Evolutionary conservation across 345 rosid genomes (phyloP).

Genomic region (Populus euphratica): DNA sequence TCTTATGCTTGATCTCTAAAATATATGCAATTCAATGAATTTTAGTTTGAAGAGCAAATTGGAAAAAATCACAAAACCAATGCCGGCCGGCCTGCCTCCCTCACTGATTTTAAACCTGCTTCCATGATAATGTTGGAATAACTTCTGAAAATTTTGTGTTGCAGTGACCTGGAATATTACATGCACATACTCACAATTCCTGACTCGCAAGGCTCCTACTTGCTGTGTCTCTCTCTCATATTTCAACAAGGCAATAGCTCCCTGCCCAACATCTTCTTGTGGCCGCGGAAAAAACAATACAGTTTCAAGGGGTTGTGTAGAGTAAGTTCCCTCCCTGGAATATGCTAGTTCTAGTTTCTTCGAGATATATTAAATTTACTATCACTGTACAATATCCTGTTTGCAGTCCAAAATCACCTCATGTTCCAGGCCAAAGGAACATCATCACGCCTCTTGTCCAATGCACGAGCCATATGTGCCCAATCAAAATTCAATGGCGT

Average conservation of each 20-base stretch:
- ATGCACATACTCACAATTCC: constrained; percentile 82
- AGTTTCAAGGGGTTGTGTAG: constrained; percentile 52
- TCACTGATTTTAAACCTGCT: not conserved
- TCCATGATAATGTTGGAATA: not conserved
- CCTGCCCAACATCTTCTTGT: constrained; percentile 81
- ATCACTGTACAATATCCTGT: not conserved
- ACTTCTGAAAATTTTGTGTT: constrained; percentile 2
- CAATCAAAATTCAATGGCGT: constrained; percentile 90
- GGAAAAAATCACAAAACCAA: not conserved
- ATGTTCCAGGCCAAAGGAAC: too few species aligned
- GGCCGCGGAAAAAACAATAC: constrained; percentile 61
- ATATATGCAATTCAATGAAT: too few species aligned
- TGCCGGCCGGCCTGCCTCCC: not conserved
- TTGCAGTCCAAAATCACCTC: constrained; percentile 51
- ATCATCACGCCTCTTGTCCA: constrained; percentile 52
- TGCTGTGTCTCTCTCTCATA: constrained; percentile 94
- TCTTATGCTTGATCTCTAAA: too few species aligned
- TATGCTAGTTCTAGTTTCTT: too few species aligned
- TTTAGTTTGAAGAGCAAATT: not conserved
- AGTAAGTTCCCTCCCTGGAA: constrained; percentile 51
- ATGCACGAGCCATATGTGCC: constrained; percentile 94
- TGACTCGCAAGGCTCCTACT: constrained; percentile 65
- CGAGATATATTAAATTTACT: not conserved
- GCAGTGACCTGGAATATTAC: constrained; percentile 95
- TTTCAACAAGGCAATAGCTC: constrained; percentile 67